These are phyloP conservation scores for Obelidium mucronatum DNA, from an alignment of 192 early-diverging fungal genomes.

Conservation along the genomic window DNA sequence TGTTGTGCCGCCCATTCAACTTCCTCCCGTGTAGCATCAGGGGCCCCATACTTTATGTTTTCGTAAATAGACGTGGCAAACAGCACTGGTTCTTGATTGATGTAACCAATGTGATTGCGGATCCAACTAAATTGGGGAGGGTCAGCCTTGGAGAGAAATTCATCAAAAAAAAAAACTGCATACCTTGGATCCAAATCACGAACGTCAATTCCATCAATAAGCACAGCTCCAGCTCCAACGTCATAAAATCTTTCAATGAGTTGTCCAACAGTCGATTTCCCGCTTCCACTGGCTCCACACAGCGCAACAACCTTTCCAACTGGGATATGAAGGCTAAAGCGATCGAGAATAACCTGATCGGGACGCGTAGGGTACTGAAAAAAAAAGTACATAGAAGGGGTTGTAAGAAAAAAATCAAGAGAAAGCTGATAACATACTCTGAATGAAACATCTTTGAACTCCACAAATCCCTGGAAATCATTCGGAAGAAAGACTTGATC, in stretches of 20 bases:
- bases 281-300: slow-evolving; percentile 45
- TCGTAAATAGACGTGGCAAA: slow-evolving; percentile 48
- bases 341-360: slow-evolving; percentile 34
- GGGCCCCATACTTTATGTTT: slow-evolving; percentile 47
- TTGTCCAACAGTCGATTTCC: slow-evolving; percentile 50
- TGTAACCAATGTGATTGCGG: slow-evolving; percentile 48
- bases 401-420: background rate
- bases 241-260: slow-evolving; percentile 56
- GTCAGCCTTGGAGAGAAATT: background rate
- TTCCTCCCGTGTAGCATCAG: slow-evolving; percentile 33
- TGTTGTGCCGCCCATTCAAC: slow-evolving; percentile 40
- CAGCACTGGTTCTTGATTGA: slow-evolving; percentile 51
- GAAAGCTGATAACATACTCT: background rate
- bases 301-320: slow-evolving; percentile 46
- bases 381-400: slow-evolving; percentile 12
- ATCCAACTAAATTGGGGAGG: slow-evolving; percentile 35
- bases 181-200: slow-evolving; percentile 36
- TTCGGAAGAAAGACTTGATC: background rate
- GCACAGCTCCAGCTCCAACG: slow-evolving; percentile 29
- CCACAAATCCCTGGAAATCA: slow-evolving; percentile 40
- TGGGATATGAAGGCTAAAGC: slow-evolving; percentile 43
- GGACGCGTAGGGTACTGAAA: slow-evolving; percentile 47
- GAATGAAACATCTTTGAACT: slow-evolving; percentile 45
- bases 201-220: slow-evolving; percentile 48
- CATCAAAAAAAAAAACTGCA: background rate